phyloP scores from a whole-genome alignment of 2,329 filamentous ascomycete species.

The Dactylellina haptotyla region DNA sequence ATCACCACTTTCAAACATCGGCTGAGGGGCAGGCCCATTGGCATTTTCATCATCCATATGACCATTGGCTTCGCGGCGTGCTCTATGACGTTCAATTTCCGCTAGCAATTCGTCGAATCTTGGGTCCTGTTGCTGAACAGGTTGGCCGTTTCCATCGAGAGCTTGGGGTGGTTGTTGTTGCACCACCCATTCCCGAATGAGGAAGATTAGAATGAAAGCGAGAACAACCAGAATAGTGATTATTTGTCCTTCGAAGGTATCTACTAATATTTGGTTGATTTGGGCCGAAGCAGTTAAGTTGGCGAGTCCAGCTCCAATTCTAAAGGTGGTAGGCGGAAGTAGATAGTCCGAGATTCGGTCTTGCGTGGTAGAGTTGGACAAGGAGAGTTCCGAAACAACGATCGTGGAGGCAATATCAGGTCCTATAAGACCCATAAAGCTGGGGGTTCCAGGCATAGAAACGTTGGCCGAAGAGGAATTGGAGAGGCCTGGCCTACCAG shows the following conservation, averaged over 20 bases:
- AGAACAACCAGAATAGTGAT: slow-evolving; percentile 92
- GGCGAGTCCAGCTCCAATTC: slow-evolving; percentile 39
- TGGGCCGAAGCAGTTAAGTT: slow-evolving; percentile 75
- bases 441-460: slow-evolving; percentile 26
- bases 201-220: slow-evolving; percentile 93
- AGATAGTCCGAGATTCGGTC: slow-evolving; percentile 38
- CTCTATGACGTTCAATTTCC: slow-evolving; percentile 41
- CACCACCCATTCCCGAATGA: slow-evolving; percentile 97
- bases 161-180: slow-evolving; percentile 90
- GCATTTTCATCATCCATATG: slow-evolving; percentile 24
- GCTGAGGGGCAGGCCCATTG: slow-evolving; percentile 13
- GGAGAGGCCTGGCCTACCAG: slow-evolving; percentile 2
- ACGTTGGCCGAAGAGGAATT: slow-evolving; percentile 31
- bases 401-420: slow-evolving; percentile 36
- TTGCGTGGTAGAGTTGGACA: slow-evolving; percentile 14
- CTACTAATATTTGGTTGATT: slow-evolving; percentile 81
- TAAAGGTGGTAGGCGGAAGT: slow-evolving; percentile 37
- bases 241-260: slow-evolving; percentile 88
- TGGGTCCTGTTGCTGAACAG: slow-evolving; percentile 45
- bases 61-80: slow-evolving; percentile 32
- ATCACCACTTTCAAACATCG: slow-evolving; percentile 46
- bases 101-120: slow-evolving; percentile 48
- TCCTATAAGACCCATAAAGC: slow-evolving; percentile 33
- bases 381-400: slow-evolving; percentile 13
- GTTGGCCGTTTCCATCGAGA: slow-evolving; percentile 55